Conservation (phyloP, 352 stramenopile species). For the Phytophthora pini region DNA sequence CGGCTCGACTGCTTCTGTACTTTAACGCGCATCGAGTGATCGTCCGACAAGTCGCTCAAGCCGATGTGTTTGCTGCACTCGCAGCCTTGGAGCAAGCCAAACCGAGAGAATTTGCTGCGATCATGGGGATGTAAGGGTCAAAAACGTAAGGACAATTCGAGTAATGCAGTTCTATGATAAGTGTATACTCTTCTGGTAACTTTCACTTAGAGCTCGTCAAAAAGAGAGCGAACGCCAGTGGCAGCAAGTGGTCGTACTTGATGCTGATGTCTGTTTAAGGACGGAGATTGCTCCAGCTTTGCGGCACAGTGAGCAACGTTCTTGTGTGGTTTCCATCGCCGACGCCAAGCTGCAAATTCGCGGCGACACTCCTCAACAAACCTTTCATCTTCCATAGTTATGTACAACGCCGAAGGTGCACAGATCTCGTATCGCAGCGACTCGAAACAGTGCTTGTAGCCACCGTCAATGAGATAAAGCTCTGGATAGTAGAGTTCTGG, state of each 20-base stretch:
- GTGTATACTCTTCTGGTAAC: background rate
- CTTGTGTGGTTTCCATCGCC: slow-evolving; percentile 60
- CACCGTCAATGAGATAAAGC: slow-evolving; percentile 73
- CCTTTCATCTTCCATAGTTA: slow-evolving; percentile 54
- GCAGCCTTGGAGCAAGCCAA: slow-evolving; percentile 24
- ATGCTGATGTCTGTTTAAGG: background rate
- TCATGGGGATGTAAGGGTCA: slow-evolving; percentile 16
- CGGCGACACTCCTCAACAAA: slow-evolving; percentile 53
- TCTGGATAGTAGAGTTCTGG: slow-evolving; percentile 73
- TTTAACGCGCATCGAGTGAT: slow-evolving; percentile 27
- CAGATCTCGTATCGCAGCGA: slow-evolving; percentile 47
- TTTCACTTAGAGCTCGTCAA: slow-evolving; percentile 31
- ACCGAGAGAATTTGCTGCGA: slow-evolving; percentile 27
- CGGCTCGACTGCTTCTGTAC: slow-evolving; percentile 20
- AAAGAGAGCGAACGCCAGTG: slow-evolving; percentile 34
- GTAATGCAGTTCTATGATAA: slow-evolving; percentile 1
- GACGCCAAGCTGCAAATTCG: slow-evolving; percentile 55
- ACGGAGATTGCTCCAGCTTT: slow-evolving; percentile 41
- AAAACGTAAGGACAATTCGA: too few relatives aligned
- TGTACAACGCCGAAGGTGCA: slow-evolving; percentile 41
- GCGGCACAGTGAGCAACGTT: slow-evolving; percentile 39
- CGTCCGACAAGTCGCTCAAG: slow-evolving; percentile 19
- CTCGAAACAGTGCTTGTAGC: slow-evolving; percentile 79
- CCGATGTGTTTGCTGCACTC: slow-evolving; percentile 21
- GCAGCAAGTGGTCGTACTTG: slow-evolving; percentile 1